phyloP scores from a whole-genome alignment of 345 rosid species.

The Eutrema yunnanense region DNA sequence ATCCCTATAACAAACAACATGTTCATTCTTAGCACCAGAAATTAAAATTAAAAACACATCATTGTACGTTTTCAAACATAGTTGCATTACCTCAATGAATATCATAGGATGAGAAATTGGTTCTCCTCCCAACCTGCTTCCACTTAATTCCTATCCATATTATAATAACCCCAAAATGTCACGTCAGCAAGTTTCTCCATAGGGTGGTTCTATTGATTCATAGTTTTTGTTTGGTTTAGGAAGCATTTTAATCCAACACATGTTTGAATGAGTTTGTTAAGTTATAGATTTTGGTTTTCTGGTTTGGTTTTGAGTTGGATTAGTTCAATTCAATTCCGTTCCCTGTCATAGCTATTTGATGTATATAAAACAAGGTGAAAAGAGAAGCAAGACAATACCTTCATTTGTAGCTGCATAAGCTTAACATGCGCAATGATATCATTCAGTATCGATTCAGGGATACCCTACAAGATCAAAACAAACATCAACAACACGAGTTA shows the following conservation, averaged over 20 bases:
- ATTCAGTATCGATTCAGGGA: slow-evolving; percentile 31
- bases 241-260: neutral
- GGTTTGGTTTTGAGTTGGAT: no score
- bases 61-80: neutral
- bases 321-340: no score
- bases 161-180: neutral
- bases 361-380: no score
- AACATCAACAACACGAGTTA: neutral
- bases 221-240: neutral
- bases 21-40: neutral
- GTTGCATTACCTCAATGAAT: neutral
- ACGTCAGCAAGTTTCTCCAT: neutral
- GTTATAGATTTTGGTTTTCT: neutral
- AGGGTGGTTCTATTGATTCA: neutral
- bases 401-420: slow-evolving; percentile 50
- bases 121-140: slow-evolving; percentile 45
- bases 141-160: slow-evolving; percentile 41
- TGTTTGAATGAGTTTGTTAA: neutral
- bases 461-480: slow-evolving; percentile 25
- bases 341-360: no score
- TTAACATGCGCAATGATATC: slow-evolving; percentile 39
- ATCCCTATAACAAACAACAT: slow-evolving; percentile 36
- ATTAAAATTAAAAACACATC: neutral
- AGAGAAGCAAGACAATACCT: slow-evolving; percentile 29
- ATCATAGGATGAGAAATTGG: slow-evolving; percentile 32